These are phyloP conservation scores for Fusarium concolor DNA, from an alignment of 2,329 filamentous ascomycete species.

Conservation along the genomic window DNA sequence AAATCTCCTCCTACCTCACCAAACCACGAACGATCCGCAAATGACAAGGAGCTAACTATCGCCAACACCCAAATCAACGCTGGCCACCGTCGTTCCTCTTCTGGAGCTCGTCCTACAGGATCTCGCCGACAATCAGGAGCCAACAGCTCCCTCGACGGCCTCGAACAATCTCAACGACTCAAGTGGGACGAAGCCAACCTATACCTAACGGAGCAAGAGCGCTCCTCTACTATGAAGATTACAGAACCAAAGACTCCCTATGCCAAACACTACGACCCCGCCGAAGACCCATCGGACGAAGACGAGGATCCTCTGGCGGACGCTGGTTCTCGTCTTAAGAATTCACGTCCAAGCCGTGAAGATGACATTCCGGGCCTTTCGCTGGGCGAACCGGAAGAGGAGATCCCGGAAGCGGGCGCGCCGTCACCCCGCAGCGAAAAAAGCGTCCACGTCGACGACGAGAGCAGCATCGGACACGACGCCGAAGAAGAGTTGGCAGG, in stretches of 20 bases:
- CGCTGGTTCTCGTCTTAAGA: slow-evolving; percentile 46
- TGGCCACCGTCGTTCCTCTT: slow-evolving; percentile 85
- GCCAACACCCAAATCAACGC: slow-evolving; percentile 96
- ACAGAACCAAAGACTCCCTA: slow-evolving; percentile 98
- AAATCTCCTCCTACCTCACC: slow-evolving; percentile 67
- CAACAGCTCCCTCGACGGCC: slow-evolving; percentile 57
- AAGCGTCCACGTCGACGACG: slow-evolving; percentile 82
- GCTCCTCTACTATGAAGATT: slow-evolving; percentile 97
- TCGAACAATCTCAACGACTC: slow-evolving; percentile 75
- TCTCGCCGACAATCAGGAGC: slow-evolving; percentile 78
- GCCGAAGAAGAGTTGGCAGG: slow-evolving; percentile 66
- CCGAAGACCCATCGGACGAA: slow-evolving; percentile 86
- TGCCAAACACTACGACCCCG: slow-evolving; percentile 89
- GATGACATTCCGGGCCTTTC: slow-evolving; percentile 93
- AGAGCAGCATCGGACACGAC: slow-evolving; percentile 68
- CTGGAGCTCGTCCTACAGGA: slow-evolving; percentile 68
- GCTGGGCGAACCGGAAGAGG: slow-evolving; percentile 90
- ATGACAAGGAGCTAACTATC: slow-evolving; percentile 89
- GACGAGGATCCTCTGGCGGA: slow-evolving; percentile 62
- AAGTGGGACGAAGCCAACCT: slow-evolving; percentile 99
- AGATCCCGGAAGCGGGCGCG: slow-evolving; percentile 62
- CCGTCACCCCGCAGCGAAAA: slow-evolving; percentile 62
- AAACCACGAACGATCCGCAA: slow-evolving; percentile 57
- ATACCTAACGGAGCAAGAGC: slow-evolving; percentile 96
- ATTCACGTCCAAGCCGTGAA: slow-evolving; percentile 57